Evolutionary conservation across 495 filamentous ascomycete genomes (phyloP), one percentile per base, ranked within the genome.

Genomic region (Acidiella bohemica): DNA sequence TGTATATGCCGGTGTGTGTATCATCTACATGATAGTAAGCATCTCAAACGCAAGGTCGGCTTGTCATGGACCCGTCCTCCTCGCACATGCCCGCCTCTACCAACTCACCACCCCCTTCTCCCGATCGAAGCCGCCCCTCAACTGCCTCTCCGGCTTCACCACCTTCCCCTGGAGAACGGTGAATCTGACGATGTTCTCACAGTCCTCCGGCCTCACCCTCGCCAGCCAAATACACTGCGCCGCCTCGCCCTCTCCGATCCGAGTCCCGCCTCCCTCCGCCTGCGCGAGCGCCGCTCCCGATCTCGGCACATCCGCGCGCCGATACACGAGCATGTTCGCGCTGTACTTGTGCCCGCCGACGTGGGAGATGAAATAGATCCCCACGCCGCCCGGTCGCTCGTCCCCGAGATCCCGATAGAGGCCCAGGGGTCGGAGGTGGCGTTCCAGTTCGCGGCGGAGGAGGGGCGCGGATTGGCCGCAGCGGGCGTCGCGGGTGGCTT

Each of bases 181-280:
- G 58, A 78, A 92, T 57, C 74, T 71, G 28, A 97, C 76, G 37
- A 97, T 80, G 40, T 85, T 86, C 69, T 94, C 90, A 43, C 92
- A 93, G 54, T 97, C 85, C 64, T 90, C 83, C 1, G 92, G 90
- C 53, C 70, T 59, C 8, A 97, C 78, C 23, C 87, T 68, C 26
- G 88, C 90, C 18, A 97, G 64, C 90, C 90, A 97, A 46, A 97
- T 88, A 37, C 86, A 88, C 65, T 94, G 86, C 39, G 70, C 73
- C 1, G 81, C 86, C 53, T 68, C 64, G 12, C 46, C 59, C 18
- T 32, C 50, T 12, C 49, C 13, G 20, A 31, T 49, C 9, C 32
- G 44, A 16, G 30, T 32, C 7, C 48, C 36, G 36, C 26, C 39
- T 5, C 4, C 11, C 51, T 59, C 9, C 57, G 49, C 7, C 51